A percentile compares a stretch with the other conserved stretches of the same genome.
These are phyloP conservation scores for Cordyceps cateniannulata DNA, from an alignment of 2,329 filamentous ascomycete species.

Conservation along the genomic window DNA sequence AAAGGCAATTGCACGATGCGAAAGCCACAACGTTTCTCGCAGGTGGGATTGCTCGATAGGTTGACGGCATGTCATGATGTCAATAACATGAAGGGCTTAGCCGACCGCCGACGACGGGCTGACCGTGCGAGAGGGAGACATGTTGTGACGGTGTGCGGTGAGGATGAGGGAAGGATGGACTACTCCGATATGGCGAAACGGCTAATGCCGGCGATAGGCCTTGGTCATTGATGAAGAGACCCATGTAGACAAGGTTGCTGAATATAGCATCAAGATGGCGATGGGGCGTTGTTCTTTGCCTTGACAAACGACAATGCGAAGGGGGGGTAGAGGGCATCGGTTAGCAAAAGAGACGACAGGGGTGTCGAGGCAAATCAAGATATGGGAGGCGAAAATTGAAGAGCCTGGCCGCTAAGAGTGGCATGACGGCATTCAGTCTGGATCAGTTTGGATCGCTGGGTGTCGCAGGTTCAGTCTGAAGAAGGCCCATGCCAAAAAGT, in stretches of 20 bases:
- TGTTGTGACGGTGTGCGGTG: too few species aligned
- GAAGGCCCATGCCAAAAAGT: background rate
- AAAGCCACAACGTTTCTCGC: background rate
- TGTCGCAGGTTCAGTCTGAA: constrained; percentile 6
- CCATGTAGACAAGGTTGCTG: background rate
- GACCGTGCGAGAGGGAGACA: too few species aligned
- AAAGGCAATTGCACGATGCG: background rate
- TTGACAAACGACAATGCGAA: background rate
- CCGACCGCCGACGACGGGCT: too few species aligned
- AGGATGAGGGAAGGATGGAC: too few species aligned
- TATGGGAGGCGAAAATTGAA: too few species aligned
- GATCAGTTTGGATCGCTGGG: background rate
- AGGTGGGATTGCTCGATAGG: background rate
- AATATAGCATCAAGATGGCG: background rate
- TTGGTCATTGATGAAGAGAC: background rate
- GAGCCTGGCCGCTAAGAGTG: background rate
- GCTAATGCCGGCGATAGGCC: background rate
- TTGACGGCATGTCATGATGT: background rate
- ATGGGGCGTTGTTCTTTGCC: too few species aligned
- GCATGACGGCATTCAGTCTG: background rate
- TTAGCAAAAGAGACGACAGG: too few species aligned
- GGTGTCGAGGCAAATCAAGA: too few species aligned
- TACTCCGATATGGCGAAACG: background rate
- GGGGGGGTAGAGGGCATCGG: background rate
- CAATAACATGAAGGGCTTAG: too few species aligned